phyloP scores from a whole-genome alignment of 192 early-diverging fungal genomes.

The Coemansia sp. region DNA sequence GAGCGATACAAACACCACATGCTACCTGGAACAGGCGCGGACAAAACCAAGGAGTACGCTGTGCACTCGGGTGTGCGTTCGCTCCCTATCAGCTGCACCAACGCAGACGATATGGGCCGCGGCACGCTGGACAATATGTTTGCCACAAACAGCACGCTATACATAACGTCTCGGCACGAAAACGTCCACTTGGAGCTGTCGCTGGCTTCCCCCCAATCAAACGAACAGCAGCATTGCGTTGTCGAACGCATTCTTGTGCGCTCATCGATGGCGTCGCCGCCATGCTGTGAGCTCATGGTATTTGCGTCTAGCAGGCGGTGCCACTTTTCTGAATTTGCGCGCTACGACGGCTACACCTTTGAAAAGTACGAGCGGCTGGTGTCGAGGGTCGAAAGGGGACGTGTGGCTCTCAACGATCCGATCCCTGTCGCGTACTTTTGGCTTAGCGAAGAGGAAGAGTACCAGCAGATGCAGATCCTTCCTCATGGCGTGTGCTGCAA shows the following conservation, averaged over 20 bases:
- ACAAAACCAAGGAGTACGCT: constrained; percentile 17
- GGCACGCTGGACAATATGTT: constrained; percentile 33
- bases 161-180: constrained; percentile 15
- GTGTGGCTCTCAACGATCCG: constrained; percentile 12
- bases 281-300: constrained; percentile 51
- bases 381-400: not conserved
- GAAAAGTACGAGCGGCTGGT: constrained; percentile 45
- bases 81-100: constrained; percentile 25
- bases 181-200: constrained; percentile 49
- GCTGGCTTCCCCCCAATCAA: constrained; percentile 2
- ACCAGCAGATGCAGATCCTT: constrained; percentile 42
- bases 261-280: constrained; percentile 26
- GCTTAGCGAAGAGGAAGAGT: constrained; percentile 42
- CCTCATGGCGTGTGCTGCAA: constrained; percentile 40
- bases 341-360: constrained; percentile 51
- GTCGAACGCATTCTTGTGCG: constrained; percentile 39
- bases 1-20: constrained; percentile 1
- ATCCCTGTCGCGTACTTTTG: constrained; percentile 55
- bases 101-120: constrained; percentile 33
- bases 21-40: constrained; percentile 11
- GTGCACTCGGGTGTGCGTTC: constrained; percentile 18
- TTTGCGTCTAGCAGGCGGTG: constrained; percentile 45
- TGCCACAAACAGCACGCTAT: constrained; percentile 14
- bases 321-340: constrained; percentile 26
- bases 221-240: constrained; percentile 18